Percentiles rank a stretch among this genome's conserved stretches.
Conservation (phyloP, 441 rosid genomes). For the Aleurites moluccanus region DNA sequence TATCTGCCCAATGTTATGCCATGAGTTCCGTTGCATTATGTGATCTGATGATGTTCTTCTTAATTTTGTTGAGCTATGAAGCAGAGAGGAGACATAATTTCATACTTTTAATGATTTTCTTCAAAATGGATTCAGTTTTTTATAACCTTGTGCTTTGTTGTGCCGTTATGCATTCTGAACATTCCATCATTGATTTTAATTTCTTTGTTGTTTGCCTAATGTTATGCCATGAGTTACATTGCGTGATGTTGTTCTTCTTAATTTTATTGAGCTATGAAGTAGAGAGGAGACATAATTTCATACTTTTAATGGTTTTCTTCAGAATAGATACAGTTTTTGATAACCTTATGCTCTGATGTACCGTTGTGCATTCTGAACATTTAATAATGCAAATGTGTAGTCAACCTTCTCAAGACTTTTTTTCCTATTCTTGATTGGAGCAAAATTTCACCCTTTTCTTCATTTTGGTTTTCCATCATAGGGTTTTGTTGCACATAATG, state of each 20-base stretch:
- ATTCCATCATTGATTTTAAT: too few species aligned
- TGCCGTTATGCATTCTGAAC: too few species aligned
- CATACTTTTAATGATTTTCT: too few species aligned
- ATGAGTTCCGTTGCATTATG: too few species aligned
- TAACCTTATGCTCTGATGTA: not conserved
- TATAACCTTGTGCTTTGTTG: not conserved
- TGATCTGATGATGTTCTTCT: not conserved
- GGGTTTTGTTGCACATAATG: slow-evolving; percentile 61
- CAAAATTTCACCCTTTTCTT: not conserved
- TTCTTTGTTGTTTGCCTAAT: not conserved
- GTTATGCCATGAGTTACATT: too few species aligned
- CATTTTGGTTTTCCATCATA: slow-evolving; percentile 22
- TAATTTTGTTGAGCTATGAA: not conserved
- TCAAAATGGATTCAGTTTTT: not conserved
- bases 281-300: not conserved
- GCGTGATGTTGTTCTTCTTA: not conserved
- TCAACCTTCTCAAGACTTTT: too few species aligned
- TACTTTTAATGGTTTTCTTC: too few species aligned
- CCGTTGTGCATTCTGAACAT: not conserved
- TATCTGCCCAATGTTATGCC: not conserved
- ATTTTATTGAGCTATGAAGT: not conserved
- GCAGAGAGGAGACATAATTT: not conserved
- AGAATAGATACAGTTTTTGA: not conserved
- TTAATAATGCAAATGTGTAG: too few species aligned
- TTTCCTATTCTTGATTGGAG: not conserved